These are phyloP conservation scores for Globisporangium nagaii DNA, from an alignment of 352 stramenopile genomes.

Conservation along the genomic window DNA sequence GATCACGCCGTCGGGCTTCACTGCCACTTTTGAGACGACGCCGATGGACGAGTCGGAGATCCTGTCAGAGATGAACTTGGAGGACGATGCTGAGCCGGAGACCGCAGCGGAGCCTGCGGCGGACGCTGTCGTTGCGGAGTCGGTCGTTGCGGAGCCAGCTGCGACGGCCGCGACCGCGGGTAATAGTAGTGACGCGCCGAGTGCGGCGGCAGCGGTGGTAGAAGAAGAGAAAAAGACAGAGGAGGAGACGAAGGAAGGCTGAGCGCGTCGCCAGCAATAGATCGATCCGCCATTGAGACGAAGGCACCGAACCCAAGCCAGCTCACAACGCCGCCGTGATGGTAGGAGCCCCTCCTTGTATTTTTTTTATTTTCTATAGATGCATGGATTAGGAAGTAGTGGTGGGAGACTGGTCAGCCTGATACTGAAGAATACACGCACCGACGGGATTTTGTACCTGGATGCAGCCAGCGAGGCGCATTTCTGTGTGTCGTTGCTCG, in stretches of 20 bases:
- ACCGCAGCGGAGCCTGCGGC: slow-evolving; percentile 1
- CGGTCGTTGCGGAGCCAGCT: slow-evolving; percentile 20
- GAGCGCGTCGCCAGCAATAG: slow-evolving; percentile 4
- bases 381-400: slow-evolving; percentile 6
- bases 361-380: slow-evolving; percentile 11
- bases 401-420: slow-evolving; percentile 1
- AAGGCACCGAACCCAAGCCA: background rate
- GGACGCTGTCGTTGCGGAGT: slow-evolving; percentile 11
- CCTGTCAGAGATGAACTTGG: slow-evolving; percentile 18
- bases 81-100: slow-evolving; percentile 9
- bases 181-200: slow-evolving; percentile 15
- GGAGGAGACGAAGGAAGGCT: slow-evolving; percentile 11
- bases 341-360: slow-evolving; percentile 4
- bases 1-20: slow-evolving; percentile 26
- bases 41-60: slow-evolving; percentile 43
- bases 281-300: slow-evolving; percentile 6
- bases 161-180: slow-evolving; percentile 8
- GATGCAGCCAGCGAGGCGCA: background rate
- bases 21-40: slow-evolving; percentile 51
- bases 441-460: slow-evolving; percentile 11
- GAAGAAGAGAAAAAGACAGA: slow-evolving; percentile 3
- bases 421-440: slow-evolving; percentile 7
- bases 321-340: background rate
- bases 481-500: no score
- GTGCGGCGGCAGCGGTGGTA: slow-evolving; percentile 1